phyloP scores from a whole-genome alignment of 2,329 filamentous ascomycete species.

The Talaromyces funiculosus region DNA sequence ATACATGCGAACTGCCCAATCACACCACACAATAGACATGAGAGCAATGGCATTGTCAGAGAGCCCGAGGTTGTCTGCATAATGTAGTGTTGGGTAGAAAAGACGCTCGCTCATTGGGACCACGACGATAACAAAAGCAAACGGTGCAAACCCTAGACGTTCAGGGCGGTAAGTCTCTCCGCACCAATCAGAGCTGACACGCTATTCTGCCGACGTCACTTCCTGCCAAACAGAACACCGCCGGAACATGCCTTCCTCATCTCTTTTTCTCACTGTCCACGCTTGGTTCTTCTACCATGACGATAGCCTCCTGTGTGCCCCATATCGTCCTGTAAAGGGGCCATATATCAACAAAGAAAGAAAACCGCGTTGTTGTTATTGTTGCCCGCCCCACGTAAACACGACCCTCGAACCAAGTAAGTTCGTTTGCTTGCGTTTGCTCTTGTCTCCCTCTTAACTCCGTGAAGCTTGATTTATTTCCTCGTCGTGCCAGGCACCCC shows the following conservation, averaged over 20 bases:
- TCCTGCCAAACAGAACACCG: not conserved
- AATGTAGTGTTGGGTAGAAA: too few relatives aligned
- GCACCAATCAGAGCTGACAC: not conserved
- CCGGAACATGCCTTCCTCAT: not conserved
- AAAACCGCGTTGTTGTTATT: not conserved
- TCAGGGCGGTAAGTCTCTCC: not conserved
- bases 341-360: not conserved
- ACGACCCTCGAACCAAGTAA: not conserved
- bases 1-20: not conserved
- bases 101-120: too few relatives aligned
- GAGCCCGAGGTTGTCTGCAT: not conserved
- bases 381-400: not conserved
- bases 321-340: not conserved
- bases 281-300: not conserved
- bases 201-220: constrained; percentile 7
- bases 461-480: not conserved
- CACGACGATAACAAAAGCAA: not conserved
- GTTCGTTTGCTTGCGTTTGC: constrained; percentile 6
- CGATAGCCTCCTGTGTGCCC: not conserved
- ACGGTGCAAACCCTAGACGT: not conserved
- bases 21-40: not conserved
- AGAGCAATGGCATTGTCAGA: not conserved
- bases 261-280: not conserved
- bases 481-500: not conserved
- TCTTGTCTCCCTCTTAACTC: constrained; percentile 7